phyloP scores from a whole-genome alignment of 805 yeast species.

The Sungouiozyma ichnusensis region DNA sequence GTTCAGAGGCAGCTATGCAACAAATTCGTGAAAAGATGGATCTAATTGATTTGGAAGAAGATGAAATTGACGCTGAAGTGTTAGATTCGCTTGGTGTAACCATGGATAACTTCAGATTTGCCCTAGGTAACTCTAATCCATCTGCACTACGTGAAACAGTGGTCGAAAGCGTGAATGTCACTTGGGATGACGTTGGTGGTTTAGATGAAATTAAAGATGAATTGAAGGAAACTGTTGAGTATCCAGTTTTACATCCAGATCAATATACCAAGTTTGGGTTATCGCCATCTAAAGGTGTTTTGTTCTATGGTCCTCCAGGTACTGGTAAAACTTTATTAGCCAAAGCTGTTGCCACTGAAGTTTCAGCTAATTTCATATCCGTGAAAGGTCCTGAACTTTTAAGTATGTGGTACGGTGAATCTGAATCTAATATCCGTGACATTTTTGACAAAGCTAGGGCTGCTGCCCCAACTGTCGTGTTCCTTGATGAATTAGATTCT shows the following conservation, averaged over 20 bases:
- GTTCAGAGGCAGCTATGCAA: slow-evolving; percentile 99
- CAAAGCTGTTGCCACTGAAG: slow-evolving; percentile 98
- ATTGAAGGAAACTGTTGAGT: slow-evolving; percentile 97
- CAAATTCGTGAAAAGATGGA: slow-evolving; percentile 99
- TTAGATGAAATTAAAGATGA: slow-evolving; percentile 92
- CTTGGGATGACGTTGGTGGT: slow-evolving; percentile 99
- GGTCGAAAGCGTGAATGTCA: slow-evolving; percentile 95
- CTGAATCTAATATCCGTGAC: slow-evolving; percentile 94
- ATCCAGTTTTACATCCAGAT: slow-evolving; percentile 97
- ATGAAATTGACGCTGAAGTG: slow-evolving; percentile 93
- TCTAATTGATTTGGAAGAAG: slow-evolving; percentile 41
- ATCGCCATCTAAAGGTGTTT: slow-evolving; percentile 96
- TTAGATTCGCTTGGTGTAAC: slow-evolving; percentile 95
- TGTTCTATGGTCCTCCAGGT: slow-evolving; percentile 99
- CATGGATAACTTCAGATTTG: slow-evolving; percentile 97
- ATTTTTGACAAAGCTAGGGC: slow-evolving; percentile 98
- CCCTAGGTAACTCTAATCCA: slow-evolving; percentile 96
- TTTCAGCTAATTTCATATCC: slow-evolving; percentile 93
- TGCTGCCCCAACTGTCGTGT: slow-evolving; percentile 98
- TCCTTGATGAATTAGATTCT: slow-evolving; percentile 95
- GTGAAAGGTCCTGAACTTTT: slow-evolving; percentile 47
- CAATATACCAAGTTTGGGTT: slow-evolving; percentile 97
- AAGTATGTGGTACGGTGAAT: slow-evolving; percentile 99
- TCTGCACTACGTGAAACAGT: slow-evolving; percentile 99
- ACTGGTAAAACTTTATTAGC: slow-evolving; percentile 98